Evolutionary conservation across 306 rosid genomes (phyloP).

Genomic region (Alnus rubra): DNA sequence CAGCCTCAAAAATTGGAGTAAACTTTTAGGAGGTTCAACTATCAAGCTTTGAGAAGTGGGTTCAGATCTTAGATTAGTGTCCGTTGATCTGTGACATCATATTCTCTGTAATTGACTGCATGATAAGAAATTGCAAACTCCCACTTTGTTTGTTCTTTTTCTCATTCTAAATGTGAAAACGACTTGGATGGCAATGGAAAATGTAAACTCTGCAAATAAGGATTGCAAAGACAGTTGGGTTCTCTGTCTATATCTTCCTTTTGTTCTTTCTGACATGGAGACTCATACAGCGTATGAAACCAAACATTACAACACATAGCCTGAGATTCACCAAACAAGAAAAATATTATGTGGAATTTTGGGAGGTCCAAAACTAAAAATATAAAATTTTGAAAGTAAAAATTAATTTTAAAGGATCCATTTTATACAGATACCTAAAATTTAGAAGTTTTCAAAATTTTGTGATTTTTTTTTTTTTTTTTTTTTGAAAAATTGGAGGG

Average conservation of each 20-base stretch:
- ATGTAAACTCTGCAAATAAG: slow-evolving; percentile 14
- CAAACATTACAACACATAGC: not conserved
- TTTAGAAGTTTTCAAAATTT: no score
- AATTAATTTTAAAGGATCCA: no score
- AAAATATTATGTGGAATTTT: not conserved
- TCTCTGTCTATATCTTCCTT: not conserved
- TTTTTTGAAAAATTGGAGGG: no score
- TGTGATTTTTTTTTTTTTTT: no score
- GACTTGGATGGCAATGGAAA: not conserved
- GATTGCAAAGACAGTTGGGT: not conserved
- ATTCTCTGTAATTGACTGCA: slow-evolving; percentile 1
- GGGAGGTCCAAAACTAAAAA: no score
- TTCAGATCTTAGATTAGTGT: not conserved
- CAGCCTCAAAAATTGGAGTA: slow-evolving; percentile 24
- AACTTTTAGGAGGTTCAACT: not conserved
- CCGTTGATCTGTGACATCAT: not conserved
- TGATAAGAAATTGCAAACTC: not conserved
- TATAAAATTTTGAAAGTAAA: no score
- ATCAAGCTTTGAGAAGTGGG: not conserved
- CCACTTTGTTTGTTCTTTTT: not conserved
- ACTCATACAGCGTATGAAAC: not conserved
- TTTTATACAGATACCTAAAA: no score
- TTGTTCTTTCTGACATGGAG: not conserved
- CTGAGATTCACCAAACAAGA: not conserved
- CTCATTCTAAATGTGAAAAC: not conserved